Conservation (phyloP, 495 filamentous ascomycete species). For the Neurospora tetrasperma region DNA sequence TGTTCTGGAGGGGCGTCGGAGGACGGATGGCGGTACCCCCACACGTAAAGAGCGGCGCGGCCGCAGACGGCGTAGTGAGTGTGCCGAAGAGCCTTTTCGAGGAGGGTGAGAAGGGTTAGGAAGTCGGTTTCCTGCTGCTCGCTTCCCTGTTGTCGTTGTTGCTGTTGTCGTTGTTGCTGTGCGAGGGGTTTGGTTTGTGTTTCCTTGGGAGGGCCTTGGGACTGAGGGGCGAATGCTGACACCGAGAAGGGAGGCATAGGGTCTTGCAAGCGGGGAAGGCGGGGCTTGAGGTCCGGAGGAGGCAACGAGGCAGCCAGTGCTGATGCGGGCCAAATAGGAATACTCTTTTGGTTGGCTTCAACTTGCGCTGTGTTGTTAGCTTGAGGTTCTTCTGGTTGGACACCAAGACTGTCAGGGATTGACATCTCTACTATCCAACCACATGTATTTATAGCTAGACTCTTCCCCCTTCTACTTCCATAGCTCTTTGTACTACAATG, state of each 20-base stretch:
- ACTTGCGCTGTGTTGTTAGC: neutral
- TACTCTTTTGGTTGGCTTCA: neutral
- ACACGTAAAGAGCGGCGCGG: conserved; percentile 25
- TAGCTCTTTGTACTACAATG: too few relatives aligned
- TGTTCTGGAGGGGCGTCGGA: conserved; percentile 2
- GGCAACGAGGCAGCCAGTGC: neutral
- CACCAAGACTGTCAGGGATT: too few relatives aligned
- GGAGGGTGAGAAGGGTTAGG: conserved; percentile 15
- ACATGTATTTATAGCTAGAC: too few relatives aligned
- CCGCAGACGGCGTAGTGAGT: conserved; percentile 32
- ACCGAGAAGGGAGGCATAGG: neutral
- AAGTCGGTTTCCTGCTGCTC: conserved; percentile 1
- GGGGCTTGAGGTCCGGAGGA: neutral
- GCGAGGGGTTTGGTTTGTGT: neutral
- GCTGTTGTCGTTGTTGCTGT: neutral
- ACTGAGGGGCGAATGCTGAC: neutral
- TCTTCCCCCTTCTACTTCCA: too few relatives aligned
- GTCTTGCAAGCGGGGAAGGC: neutral
- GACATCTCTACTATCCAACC: too few relatives aligned
- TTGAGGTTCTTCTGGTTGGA: neutral
- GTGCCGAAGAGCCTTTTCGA: conserved; percentile 23
- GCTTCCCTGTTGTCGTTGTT: neutral
- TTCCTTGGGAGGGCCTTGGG: neutral
- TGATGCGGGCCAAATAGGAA: neutral
- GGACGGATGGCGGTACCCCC: conserved; percentile 14